Base-by-base conservation (phyloP, 2,329 filamentous ascomycete genomes). In the Neopestalotiopsis clavispora region DNA sequence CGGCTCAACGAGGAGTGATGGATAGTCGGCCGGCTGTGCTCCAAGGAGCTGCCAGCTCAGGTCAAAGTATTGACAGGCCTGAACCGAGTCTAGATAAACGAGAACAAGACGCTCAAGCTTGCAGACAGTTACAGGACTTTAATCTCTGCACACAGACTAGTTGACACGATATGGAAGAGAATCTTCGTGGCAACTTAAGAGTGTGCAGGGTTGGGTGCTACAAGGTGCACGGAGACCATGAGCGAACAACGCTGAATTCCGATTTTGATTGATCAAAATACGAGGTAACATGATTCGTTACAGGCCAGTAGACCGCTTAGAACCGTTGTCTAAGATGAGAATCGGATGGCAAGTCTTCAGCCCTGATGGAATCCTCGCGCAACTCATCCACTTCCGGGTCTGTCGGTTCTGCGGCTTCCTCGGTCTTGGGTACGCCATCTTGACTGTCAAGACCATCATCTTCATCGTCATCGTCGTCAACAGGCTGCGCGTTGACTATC, bases 121-220 rank as follows among this genome's bases (percentile, higher is more conserved):
- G 81, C 80, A 81, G 82, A 79, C 74, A 74, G 77, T 77, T 75
- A 74, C 79, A 81, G 81, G 83, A 80, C 76, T 75, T 88, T 82
- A 69, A 87, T 97, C 86, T 97, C 86, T 93, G 94, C 94, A 97
- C 92, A 91, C 90, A 93, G 94, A 97, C 94, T 96, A 91, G 95
- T 96, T 91, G 92, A 90, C 93, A 94, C 89, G 89, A 90, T 91
- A 95, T 88, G 88, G 92, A 87, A 84, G 84, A 88, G 86, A 85
- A 85, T 80, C 83, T 84, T 90, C 88, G 88, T 94, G 94, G 89
- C 93, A 97, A 96, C 94, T 97, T 92, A 97, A 97, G 92, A 92
- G 93, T 92, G 92, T 95, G 94, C 94, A 92, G 80, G 72, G 67
- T 58, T 20, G 30, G 4, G 65, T 62, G 59, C 42, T 10, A 68